Base-by-base conservation (phyloP, 805 yeast species). In the Ogataea salicorniae region DNA sequence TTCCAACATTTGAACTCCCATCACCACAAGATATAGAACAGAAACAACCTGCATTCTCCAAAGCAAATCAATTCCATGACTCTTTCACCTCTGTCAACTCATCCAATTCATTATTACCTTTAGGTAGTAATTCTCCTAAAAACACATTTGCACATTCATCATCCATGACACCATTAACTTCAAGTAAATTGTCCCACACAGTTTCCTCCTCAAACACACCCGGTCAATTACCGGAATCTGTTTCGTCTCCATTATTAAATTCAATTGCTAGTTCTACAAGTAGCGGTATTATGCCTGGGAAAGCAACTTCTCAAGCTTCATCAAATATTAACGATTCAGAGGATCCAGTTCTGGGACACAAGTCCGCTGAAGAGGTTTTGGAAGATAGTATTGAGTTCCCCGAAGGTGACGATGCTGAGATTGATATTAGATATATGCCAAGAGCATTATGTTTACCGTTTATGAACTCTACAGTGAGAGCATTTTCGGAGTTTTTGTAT, bases 401-500 rank as follows among this genome's bases (percentile, higher is more conserved):
- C 4, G 29, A 43, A 1, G 54, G 41, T 6, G 48, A 49, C 1
- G 52, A 51, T 7, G 55, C 56, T 5, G 34, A 16, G 14, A 46
- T 83, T 65, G 89, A 83, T 54, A 82, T 87, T 6, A 63, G 83
- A 34, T 69, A 79, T 47, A 73, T 83, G 35, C 94, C 95, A 15
- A 71, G 95, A 50, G 73, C 80, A 16, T 60, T 87, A 26, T 85
- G 82, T 54, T 61, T 87, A 52, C 94, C 95, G 4, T 84, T 82
- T 66, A 62, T 81, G 2, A 79, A 83, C 1, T 61, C 68, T 1
- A 77, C 88, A 0, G 78, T 84, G 15, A 73, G 73, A 47, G 89
- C 89, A 2, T 76, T 85, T 53, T 70, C 83, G 26, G 94, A 86
- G 59, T 87, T 80, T 61, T 70, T 87, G 46, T 84, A 83, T 57